Conservation (phyloP, 2,329 filamentous ascomycete genomes). For the Periconia macrospinosa region DNA sequence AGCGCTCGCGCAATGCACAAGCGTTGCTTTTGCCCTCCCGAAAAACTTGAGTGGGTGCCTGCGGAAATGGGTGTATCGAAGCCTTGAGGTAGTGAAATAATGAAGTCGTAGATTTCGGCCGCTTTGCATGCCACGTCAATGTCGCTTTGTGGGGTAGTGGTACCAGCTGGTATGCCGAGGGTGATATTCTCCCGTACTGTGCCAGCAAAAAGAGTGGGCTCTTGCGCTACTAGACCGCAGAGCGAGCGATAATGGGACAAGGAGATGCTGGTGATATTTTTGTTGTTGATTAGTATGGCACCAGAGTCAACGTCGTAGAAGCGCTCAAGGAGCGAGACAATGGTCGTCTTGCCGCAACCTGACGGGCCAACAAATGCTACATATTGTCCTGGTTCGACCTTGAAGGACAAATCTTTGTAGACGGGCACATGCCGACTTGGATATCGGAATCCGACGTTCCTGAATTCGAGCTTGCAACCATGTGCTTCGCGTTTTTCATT, state of each 20-base stretch:
- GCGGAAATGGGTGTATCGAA: constrained; percentile 10
- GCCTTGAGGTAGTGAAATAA: constrained; percentile 14
- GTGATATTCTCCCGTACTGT: constrained; percentile 86
- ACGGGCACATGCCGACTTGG: constrained; percentile 86
- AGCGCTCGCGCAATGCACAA: constrained; percentile 87
- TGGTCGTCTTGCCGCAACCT: constrained; percentile 69
- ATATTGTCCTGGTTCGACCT: constrained; percentile 11
- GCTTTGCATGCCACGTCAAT: constrained; percentile 34
- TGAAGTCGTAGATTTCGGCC: constrained; percentile 21
- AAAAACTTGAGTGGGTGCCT: constrained; percentile 21
- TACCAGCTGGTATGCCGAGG: constrained; percentile 47
- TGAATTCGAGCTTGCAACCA: constrained; percentile 66
- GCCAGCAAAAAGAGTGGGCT: constrained; percentile 88
- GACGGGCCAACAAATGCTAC: constrained; percentile 15
- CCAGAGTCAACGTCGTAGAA: constrained; percentile 10
- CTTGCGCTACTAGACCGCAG: constrained; percentile 85
- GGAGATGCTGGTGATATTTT: not conserved
- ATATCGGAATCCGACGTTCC: constrained; percentile 85
- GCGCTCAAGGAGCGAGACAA: constrained; percentile 60
- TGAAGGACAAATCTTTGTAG: constrained; percentile 55
- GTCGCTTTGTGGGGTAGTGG: constrained; percentile 40
- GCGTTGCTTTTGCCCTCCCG: constrained; percentile 87
- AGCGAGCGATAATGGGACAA: constrained; percentile 77
- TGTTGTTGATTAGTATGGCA: constrained; percentile 4
- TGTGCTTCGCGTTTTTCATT: not conserved